These are phyloP conservation scores for Limonium bicolor DNA, from an alignment of 148 eudicot species.

Conservation along the genomic window DNA sequence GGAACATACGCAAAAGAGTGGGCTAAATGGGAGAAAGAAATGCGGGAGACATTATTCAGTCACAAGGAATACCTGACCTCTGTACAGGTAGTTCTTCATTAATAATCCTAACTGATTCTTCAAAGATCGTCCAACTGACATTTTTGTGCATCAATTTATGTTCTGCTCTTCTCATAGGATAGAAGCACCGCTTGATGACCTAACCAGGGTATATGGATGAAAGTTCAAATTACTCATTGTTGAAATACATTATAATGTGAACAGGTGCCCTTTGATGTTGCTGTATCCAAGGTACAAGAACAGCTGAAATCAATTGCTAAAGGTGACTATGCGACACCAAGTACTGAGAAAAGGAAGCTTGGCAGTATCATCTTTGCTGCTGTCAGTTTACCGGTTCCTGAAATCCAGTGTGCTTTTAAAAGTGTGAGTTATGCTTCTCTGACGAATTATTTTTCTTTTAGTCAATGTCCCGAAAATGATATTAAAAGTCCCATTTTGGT, in stretches of 20 bases:
- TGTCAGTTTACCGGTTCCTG: slow-evolving; percentile 43
- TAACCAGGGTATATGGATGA: too few species aligned
- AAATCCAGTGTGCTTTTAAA: slow-evolving; percentile 26
- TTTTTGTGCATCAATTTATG: neutral
- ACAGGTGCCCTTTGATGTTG: slow-evolving; percentile 67
- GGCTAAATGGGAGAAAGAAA: slow-evolving; percentile 69
- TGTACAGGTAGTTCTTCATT: slow-evolving; percentile 45
- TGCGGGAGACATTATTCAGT: slow-evolving; percentile 36
- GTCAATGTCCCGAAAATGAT: too few species aligned
- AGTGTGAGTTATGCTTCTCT: too few species aligned
- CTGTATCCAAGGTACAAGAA: slow-evolving; percentile 43
- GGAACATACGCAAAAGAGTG: slow-evolving; percentile 68
- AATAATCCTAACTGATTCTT: neutral
- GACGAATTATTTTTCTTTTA: too few species aligned
- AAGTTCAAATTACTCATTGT: too few species aligned
- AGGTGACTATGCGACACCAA: slow-evolving; percentile 45
- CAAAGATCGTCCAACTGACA: neutral
- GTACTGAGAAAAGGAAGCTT: slow-evolving; percentile 42
- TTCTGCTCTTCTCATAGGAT: too few species aligned
- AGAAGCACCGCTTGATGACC: too few species aligned
- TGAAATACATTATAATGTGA: too few species aligned
- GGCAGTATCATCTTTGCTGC: slow-evolving; percentile 73
- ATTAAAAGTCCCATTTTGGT: too few species aligned
- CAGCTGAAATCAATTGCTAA: slow-evolving; percentile 47
- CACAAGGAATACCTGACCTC: slow-evolving; percentile 49